phyloP scores from a whole-genome alignment of 2,329 filamentous ascomycete genomes.

The Aspergillus chevalieri region DNA sequence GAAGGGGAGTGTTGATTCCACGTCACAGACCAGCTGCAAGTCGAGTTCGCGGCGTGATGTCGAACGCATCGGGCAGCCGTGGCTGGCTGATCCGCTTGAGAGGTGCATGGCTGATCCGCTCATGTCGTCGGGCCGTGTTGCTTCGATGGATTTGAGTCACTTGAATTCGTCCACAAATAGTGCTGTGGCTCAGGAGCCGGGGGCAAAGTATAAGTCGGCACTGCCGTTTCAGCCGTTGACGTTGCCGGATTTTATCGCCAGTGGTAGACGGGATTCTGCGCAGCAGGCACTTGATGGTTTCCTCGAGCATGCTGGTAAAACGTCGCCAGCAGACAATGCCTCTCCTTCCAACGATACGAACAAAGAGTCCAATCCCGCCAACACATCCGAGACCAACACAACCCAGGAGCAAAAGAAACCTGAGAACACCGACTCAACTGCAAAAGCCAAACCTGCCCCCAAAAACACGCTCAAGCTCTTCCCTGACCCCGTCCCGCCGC shows the following conservation, averaged over 20 bases:
- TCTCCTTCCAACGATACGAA: constrained; percentile 1
- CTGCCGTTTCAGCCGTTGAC: constrained; percentile 13
- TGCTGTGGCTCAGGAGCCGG: constrained; percentile 22
- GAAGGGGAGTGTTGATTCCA: constrained; percentile 15
- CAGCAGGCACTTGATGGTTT: neutral
- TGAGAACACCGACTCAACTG: neutral
- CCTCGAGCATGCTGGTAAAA: no score
- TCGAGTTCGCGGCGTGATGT: constrained; percentile 29
- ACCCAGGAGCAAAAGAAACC: neutral
- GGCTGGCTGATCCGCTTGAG: constrained; percentile 26
- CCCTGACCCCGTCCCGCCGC: constrained; percentile 27
- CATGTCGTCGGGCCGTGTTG: constrained; percentile 15
- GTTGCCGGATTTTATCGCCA: neutral
- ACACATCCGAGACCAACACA: no score
- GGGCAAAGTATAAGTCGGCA: constrained; percentile 16
- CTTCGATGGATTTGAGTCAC: constrained; percentile 26
- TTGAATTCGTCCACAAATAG: constrained; percentile 29
- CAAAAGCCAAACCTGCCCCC: neutral
- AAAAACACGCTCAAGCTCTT: constrained; percentile 24
- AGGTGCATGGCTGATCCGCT: constrained; percentile 6
- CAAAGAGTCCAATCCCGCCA: neutral
- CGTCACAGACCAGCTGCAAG: constrained; percentile 6
- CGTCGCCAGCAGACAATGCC: neutral
- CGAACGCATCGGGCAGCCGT: constrained; percentile 33
- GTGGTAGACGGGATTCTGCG: no score